phyloP scores from a whole-genome alignment of 129 eudicot species.

The Lactuca sativa region DNA sequence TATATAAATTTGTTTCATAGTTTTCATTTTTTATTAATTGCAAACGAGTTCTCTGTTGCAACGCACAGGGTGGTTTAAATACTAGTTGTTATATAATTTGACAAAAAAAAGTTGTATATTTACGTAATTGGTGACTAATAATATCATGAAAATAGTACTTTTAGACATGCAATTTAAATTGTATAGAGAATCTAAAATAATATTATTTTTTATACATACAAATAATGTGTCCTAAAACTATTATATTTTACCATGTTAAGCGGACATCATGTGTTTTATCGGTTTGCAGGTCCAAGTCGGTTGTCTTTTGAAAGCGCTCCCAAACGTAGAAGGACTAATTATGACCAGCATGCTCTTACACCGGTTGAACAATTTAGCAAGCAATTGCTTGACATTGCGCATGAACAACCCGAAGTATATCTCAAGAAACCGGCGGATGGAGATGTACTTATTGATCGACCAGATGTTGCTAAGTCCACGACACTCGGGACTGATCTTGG shows the following conservation, averaged over 20 bases:
- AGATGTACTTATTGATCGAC: constrained; percentile 20
- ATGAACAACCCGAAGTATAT: constrained; percentile 10
- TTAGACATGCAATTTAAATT: too few relatives aligned
- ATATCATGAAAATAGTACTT: too few relatives aligned
- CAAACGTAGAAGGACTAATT: constrained; percentile 31
- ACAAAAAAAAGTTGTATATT: too few relatives aligned
- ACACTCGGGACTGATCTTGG: constrained; percentile 31
- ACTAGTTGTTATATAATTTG: too few relatives aligned
- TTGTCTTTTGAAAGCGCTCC: constrained; percentile 14
- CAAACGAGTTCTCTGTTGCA: too few relatives aligned
- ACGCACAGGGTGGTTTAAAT: too few relatives aligned
- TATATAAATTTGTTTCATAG: too few relatives aligned
- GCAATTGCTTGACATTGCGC: constrained; percentile 22
- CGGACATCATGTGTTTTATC: neutral
- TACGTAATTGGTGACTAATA: too few relatives aligned
- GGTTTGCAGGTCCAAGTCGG: constrained; percentile 7
- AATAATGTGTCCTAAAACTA: too few relatives aligned
- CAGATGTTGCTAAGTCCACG: neutral
- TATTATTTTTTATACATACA: too few relatives aligned
- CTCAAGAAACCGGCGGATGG: neutral
- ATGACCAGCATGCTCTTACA: constrained; percentile 10
- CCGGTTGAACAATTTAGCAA: constrained; percentile 20
- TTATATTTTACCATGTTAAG: neutral
- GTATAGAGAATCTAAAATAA: too few relatives aligned
- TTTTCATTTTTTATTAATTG: too few relatives aligned